These are phyloP conservation scores for Berberis vulgaris DNA, from an alignment of 164 flowering plant species.

Conservation along the genomic window DNA sequence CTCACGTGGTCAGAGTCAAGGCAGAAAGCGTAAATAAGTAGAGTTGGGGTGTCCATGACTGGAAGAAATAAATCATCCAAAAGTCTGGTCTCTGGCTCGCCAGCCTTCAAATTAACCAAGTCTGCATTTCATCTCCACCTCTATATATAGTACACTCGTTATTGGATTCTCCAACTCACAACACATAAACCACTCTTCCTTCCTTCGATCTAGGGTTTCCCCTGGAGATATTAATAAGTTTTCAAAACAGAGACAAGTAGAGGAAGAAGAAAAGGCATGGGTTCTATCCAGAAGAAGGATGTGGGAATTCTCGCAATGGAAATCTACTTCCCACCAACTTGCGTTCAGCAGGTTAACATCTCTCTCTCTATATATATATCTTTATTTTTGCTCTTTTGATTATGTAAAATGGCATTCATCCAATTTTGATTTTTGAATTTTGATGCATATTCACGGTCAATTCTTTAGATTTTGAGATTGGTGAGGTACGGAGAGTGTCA, in stretches of 20 bases:
- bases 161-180: background rate
- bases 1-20: background rate
- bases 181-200: background rate
- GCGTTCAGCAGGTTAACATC: conserved; percentile 57
- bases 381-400: background rate
- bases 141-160: background rate
- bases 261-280: conserved; percentile 29
- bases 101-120: conserved; percentile 1
- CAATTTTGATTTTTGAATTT: background rate
- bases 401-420: background rate
- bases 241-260: background rate
- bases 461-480: too few relatives aligned
- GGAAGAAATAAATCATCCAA: background rate
- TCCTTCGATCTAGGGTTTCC: conserved; percentile 4
- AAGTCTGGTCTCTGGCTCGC: background rate
- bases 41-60: background rate
- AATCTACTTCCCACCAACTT: conserved; percentile 81
- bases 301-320: conserved; percentile 85
- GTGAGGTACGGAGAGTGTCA: too few relatives aligned
- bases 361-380: background rate
- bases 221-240: background rate
- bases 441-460: too few relatives aligned
- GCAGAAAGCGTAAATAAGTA: background rate
- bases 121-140: background rate
- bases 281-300: conserved; percentile 30